Conservation (phyloP, 148 eudicot genomes). For the Mesembryanthemum crystallinum region DNA sequence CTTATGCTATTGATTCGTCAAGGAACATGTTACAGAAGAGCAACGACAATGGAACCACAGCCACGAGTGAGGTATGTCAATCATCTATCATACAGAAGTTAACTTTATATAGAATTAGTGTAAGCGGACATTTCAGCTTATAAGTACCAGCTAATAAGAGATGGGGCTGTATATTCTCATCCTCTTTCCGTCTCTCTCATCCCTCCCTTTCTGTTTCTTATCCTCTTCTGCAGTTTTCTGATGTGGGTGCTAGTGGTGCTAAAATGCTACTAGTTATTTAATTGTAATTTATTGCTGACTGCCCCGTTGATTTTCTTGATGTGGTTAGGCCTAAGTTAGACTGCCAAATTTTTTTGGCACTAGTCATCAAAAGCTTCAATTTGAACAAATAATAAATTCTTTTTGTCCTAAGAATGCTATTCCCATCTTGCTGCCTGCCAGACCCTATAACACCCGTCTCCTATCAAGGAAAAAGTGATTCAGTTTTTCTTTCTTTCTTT, state of each 20-base stretch:
- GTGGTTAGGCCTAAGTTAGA: not conserved
- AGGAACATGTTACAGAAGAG: conserved; percentile 45
- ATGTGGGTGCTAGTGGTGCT: not conserved
- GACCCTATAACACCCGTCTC: not conserved
- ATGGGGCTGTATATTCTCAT: not conserved
- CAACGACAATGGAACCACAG: conserved; percentile 27
- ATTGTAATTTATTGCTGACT: not conserved
- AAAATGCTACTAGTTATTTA: not conserved
- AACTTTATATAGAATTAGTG: not conserved
- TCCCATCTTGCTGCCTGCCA: not conserved
- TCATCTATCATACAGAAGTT: too few species aligned
- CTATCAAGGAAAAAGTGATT: not conserved
- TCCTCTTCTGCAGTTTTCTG: too few species aligned
- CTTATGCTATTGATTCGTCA: conserved; percentile 47
- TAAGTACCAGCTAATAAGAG: not conserved
- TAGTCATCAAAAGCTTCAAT: too few species aligned
- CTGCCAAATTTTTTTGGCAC: too few species aligned
- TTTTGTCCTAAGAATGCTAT: not conserved
- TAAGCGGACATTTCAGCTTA: not conserved
- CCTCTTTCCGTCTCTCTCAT: not conserved
- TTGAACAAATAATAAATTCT: too few species aligned
- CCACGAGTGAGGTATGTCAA: conserved; percentile 2
- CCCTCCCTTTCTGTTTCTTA: not conserved
- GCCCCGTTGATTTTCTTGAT: not conserved
- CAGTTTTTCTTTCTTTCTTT: too few species aligned